phyloP scores from a whole-genome alignment of 1,139 yeast species.

The Debaryomyces singareniensis region DNA sequence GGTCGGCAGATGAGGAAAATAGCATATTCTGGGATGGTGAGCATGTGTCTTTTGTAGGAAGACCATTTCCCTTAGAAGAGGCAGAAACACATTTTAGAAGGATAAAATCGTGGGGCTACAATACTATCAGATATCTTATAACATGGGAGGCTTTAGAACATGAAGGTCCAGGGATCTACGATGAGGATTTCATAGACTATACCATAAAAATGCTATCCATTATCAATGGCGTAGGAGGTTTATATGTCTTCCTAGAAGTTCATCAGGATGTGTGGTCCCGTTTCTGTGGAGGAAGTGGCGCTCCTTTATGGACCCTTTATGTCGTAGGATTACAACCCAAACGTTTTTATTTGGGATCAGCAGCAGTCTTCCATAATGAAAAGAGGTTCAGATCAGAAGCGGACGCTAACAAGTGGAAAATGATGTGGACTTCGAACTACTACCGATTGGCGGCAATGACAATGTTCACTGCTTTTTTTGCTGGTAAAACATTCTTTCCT shows the following conservation, averaged over 20 bases:
- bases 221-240: slow-evolving; percentile 59
- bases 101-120: slow-evolving; percentile 77
- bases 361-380: slow-evolving; percentile 68
- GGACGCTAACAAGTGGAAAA: slow-evolving; percentile 57
- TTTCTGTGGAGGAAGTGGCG: slow-evolving; percentile 90
- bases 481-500: slow-evolving; percentile 69
- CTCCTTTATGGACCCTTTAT: slow-evolving; percentile 91
- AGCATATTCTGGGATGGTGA: slow-evolving; percentile 63
- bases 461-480: slow-evolving; percentile 83
- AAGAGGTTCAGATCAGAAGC: slow-evolving; percentile 20
- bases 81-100: slow-evolving; percentile 64
- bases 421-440: slow-evolving; percentile 94
- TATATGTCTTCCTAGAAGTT: slow-evolving; percentile 78
- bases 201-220: slow-evolving; percentile 56
- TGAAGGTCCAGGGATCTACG: slow-evolving; percentile 79
- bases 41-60: slow-evolving; percentile 68
- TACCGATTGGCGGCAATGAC: slow-evolving; percentile 67
- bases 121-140: slow-evolving; percentile 66
- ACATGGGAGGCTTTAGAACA: slow-evolving; percentile 96
- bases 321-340: slow-evolving; percentile 88
- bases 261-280: slow-evolving; percentile 97
- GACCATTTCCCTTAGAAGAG: slow-evolving; percentile 73
- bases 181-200: slow-evolving; percentile 67
- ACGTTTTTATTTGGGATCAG: slow-evolving; percentile 60
- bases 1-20: slow-evolving; percentile 35